Conservation (phyloP, 768 basidiomycete genomes). For the Suillus luteus region DNA sequence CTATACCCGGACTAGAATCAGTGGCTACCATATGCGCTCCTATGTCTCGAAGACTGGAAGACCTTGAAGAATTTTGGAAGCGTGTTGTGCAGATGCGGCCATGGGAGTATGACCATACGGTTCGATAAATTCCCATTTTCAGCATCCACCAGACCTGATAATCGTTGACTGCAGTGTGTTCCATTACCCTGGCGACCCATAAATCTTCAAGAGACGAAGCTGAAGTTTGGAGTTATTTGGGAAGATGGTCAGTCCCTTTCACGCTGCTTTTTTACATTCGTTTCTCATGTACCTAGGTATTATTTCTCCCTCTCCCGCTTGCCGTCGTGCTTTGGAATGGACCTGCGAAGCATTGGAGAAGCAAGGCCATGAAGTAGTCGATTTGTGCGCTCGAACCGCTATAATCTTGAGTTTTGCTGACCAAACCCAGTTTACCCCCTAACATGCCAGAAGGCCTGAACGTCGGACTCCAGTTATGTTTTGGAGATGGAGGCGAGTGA, state of each 20-base stretch:
- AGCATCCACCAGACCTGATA: not conserved
- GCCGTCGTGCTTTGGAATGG: constrained; percentile 38
- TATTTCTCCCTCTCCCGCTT: constrained; percentile 42
- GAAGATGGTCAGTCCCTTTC: constrained; percentile 38
- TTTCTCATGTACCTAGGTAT: constrained; percentile 29
- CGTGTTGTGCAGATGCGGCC: constrained; percentile 42
- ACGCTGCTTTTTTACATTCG: not conserved
- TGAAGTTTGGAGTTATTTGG: constrained; percentile 44
- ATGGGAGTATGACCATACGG: constrained; percentile 47
- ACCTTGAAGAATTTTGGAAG: constrained; percentile 46
- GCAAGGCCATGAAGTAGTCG: constrained; percentile 42
- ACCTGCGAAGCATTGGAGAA: constrained; percentile 35
- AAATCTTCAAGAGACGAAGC: constrained; percentile 35
- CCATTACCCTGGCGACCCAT: constrained; percentile 44
- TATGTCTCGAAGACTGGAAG: constrained; percentile 43
- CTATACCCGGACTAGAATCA: constrained; percentile 42
- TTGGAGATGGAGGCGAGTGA: constrained; percentile 54
- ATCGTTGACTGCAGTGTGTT: constrained; percentile 34
- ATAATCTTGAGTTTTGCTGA: not conserved
- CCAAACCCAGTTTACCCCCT: constrained; percentile 41
- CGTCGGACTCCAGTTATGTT: constrained; percentile 55
- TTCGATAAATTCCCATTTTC: constrained; percentile 19
- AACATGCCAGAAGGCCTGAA: constrained; percentile 49
- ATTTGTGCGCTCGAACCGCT: constrained; percentile 34
- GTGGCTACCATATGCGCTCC: constrained; percentile 40